Conservation (phyloP, 345 rosid genomes). For the Sonneratia caseolaris region DNA sequence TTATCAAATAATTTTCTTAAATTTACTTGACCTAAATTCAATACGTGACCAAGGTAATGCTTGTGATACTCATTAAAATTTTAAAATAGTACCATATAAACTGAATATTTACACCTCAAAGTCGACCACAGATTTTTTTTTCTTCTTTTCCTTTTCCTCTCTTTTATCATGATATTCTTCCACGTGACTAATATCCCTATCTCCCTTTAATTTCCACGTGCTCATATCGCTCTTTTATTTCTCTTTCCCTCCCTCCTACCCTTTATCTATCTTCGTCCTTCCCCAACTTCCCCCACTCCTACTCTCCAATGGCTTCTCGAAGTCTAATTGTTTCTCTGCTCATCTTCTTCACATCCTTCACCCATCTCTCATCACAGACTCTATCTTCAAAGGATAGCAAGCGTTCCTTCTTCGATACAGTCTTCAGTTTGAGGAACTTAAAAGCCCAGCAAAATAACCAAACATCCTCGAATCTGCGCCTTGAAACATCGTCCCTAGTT, state of each 20-base stretch:
- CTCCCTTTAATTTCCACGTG: constrained; percentile 27
- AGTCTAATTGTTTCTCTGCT: background rate
- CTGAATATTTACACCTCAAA: background rate
- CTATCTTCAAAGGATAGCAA: background rate
- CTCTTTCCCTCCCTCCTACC: background rate
- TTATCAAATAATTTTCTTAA: too few species aligned
- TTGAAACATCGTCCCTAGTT: background rate
- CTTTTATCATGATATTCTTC: constrained; percentile 9
- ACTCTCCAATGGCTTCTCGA: constrained; percentile 11
- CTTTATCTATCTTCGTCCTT: background rate
- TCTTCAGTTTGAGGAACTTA: background rate
- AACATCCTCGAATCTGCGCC: background rate
- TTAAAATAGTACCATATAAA: too few species aligned
- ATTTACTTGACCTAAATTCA: too few species aligned
- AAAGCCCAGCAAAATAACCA: constrained; percentile 8
- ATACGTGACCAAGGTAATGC: too few species aligned
- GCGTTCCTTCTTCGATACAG: constrained; percentile 1
- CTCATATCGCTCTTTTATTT: constrained; percentile 7
- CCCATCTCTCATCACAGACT: background rate
- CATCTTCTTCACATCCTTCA: constrained; percentile 4
- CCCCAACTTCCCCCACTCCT: background rate
- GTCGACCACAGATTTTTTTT: background rate
- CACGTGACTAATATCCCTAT: constrained; percentile 23
- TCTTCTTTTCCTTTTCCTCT: background rate
- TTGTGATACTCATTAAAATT: too few species aligned